Conservation (phyloP, 2,329 filamentous ascomycete species). For the Colletotrichum somersetense region DNA sequence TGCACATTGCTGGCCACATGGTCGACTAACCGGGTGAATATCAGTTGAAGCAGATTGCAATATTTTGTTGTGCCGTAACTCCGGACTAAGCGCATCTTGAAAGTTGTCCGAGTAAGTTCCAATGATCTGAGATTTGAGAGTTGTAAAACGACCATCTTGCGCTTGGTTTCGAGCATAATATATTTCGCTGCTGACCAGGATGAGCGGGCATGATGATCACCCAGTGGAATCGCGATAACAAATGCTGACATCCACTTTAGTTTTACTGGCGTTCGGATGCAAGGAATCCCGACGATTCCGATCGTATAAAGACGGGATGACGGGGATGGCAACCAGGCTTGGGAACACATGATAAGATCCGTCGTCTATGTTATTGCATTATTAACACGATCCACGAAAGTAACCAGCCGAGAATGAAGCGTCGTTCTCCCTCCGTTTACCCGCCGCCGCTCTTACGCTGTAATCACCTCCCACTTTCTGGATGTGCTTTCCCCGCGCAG, state of each 20-base stretch:
- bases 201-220: background rate
- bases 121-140: background rate
- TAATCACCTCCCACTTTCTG: too few species aligned
- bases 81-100: background rate
- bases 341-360: conserved; percentile 13
- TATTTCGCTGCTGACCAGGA: background rate
- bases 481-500: too few species aligned
- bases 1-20: background rate
- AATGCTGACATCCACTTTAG: conserved; percentile 19
- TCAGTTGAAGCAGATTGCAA: background rate
- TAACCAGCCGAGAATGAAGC: background rate
- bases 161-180: conserved; percentile 23
- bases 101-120: background rate
- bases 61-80: too few species aligned
- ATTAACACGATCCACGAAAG: background rate
- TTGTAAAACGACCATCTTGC: background rate
- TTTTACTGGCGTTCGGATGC: conserved; percentile 14
- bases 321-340: background rate
- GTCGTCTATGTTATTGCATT: background rate
- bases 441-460: background rate
- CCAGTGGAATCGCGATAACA: conserved; percentile 10
- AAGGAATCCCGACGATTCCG: conserved; percentile 1
- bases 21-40: background rate
- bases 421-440: background rate
- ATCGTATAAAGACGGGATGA: background rate